Evolutionary conservation across 345 rosid species (phyloP), one percentile per base, ranked within the genome.

Genomic region (Microthlaspi erraticum): DNA sequence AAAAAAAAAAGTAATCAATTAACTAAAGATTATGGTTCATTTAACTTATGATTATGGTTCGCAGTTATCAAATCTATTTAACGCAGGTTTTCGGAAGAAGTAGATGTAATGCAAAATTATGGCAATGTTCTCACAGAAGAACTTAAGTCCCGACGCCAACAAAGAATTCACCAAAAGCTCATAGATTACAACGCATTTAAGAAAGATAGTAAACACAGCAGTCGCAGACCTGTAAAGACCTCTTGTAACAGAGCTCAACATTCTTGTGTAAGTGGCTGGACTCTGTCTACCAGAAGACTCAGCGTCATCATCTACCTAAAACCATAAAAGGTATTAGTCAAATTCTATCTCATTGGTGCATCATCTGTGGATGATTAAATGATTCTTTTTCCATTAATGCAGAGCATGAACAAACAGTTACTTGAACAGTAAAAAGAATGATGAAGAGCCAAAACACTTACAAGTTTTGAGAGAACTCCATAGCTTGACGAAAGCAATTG

Each of bases 401-500:
- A 32, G 43, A 42, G 71, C 10, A 59, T 6, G 51, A 61, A 33
- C 10, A 74, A 67, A 38, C 7, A 75, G 53, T 42, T 23, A 59
- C 26, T 42, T 13, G 18, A 32, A 43, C 45, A 42, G 14, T 8
- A 38, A 41, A 52, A 44, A 14, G 7, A 12, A 51, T 31, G 46
- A 52, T 31, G 31, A 41, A 49, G 52, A 63, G 9, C 39, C 9
- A 9, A 18, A 64, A 70, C 29, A 81, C 96, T 87, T 81, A 93
- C 98, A 52, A 93, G 96, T 79, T 84, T 89, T 33, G 86, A 81
- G 43, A 93, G 81, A 65, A 92, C 87, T 72, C 83, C 97, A 81
- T 85, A 89, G 78, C 97, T 86, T 64, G 96, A 78, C 37, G 98
- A 87, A 60, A 93, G 97, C 80, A 91, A 77, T 78, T 86, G 88